Evolutionary conservation across 2,329 filamentous ascomycete species (phyloP), one percentile per base, ranked within the genome.

Genomic region (Apiospora aurea): DNA sequence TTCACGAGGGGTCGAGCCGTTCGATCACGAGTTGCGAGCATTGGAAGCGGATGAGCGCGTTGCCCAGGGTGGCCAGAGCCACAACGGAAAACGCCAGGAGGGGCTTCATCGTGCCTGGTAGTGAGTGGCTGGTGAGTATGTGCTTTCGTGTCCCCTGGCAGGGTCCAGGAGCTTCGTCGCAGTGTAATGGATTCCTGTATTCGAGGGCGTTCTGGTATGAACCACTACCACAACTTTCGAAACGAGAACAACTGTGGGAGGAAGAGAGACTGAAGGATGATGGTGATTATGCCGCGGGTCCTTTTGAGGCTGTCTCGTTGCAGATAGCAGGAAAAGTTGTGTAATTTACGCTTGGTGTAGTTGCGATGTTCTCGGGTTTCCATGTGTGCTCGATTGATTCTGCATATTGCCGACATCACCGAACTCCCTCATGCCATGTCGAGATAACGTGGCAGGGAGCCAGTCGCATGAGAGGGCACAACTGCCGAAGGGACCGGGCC

Each of bases 21-120:
- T 81, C 79, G 71, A 81, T 78, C 51, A 78, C 78, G 70, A 81
- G 78, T 74, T 80, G 79, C 7, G 80, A 81, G 77, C 80, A 81
- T 43, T 78, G 79, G 71, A 81, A 81, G 64, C 80, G 79, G 76
- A 81, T 10, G 4, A 64, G 57, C 10, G 57, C 57, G 2, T 64
- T 38, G 57, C 57, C 14, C 29, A 41, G 13, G 34, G 57, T 41
- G 13, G 57, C 57, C 21, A 64, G 34, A 10, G 57, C 57, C 18
- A 24, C 57, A 1, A 64, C n/a, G 11, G 34, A 41, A 1, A 18
- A 41, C 4, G 21, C 57, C 34, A n/a, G 1, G 18, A 64, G 10
- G 34, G 34, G 18, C 34, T 64, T 64, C 57, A 64, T 41, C 29
- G 10, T 64, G 57, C 38, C 29, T 61, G 21, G 29, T 11, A n/a